phyloP scores from a whole-genome alignment of 331 rosid species.

The Pyrus hybrid region DNA sequence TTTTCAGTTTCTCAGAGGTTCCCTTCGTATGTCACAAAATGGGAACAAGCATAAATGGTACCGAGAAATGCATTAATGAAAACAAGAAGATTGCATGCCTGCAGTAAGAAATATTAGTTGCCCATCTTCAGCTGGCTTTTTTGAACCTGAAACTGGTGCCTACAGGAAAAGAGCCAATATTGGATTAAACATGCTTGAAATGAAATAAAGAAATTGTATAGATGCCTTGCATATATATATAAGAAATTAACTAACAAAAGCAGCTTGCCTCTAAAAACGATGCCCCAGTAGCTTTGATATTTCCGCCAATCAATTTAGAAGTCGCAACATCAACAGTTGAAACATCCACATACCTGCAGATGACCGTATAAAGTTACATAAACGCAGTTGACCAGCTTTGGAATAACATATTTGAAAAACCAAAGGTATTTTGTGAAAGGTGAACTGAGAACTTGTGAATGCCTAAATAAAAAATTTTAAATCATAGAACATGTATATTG shows the following conservation, averaged over 20 bases:
- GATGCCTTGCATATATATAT: background rate
- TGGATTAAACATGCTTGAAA: background rate
- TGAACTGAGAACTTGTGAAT: background rate
- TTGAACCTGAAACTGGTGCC: conserved; percentile 99
- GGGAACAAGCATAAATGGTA: background rate
- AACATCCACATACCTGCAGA: conserved; percentile 81
- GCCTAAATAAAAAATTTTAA: background rate
- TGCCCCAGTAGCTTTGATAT: conserved; percentile 70
- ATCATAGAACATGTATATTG: background rate
- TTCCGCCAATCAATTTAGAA: conserved; percentile 57
- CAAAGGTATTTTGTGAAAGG: background rate
- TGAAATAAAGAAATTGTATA: background rate
- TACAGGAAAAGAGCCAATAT: conserved; percentile 19
- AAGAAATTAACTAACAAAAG: background rate
- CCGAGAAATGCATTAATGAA: background rate
- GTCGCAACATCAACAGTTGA: conserved; percentile 90
- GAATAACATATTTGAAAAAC: background rate
- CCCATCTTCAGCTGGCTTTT: conserved; percentile 97
- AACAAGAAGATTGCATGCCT: conserved; percentile 30
- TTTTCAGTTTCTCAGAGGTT: conserved; percentile 24
- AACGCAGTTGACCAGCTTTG: conserved; percentile 1
- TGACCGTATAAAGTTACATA: conserved; percentile 5
- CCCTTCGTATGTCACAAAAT: conserved; percentile 1
- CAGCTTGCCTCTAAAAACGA: conserved; percentile 69
- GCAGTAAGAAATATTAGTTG: conserved; percentile 94